Conservation (phyloP, 768 basidiomycete species). For the Hirschioporus abietinus region DNA sequence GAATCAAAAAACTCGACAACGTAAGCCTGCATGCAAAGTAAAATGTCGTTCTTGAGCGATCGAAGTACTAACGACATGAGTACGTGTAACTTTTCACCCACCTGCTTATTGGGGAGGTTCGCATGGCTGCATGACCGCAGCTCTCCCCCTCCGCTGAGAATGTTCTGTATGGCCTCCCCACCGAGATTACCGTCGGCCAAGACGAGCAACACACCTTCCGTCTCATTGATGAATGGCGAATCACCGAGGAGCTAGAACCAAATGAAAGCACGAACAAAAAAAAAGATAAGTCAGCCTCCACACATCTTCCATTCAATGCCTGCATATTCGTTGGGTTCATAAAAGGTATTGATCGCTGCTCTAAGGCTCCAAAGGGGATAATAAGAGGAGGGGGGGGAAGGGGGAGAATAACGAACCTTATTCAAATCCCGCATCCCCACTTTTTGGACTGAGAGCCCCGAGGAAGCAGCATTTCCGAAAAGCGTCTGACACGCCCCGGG, state of each 20-base stretch:
- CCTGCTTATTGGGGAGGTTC: neutral
- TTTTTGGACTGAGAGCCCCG: neutral
- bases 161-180: conserved; percentile 18
- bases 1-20: conserved; percentile 66
- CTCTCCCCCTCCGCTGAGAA: conserved; percentile 28
- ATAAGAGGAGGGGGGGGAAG: neutral
- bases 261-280: conserved; percentile 12
- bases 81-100: neutral
- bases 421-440: neutral
- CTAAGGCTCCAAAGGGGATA: no score
- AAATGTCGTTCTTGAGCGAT: neutral
- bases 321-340: neutral
- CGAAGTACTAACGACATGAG: conserved; percentile 2
- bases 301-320: conserved; percentile 15
- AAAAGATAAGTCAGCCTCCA: conserved; percentile 33
- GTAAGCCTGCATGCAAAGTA: conserved; percentile 32
- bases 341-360: neutral
- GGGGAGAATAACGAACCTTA: neutral
- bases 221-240: conserved; percentile 44
- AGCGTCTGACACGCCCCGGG: conserved; percentile 13
- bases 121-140: conserved; percentile 19
- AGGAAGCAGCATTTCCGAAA: conserved; percentile 4
- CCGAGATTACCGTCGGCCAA: conserved; percentile 30
- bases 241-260: conserved; percentile 45
- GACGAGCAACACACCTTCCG: conserved; percentile 48